Percentiles rank a stretch among this genome's conserved stretches.
phyloP scores from a whole-genome alignment of 2,329 filamentous ascomycete genomes.

The Penicillium sp. region DNA sequence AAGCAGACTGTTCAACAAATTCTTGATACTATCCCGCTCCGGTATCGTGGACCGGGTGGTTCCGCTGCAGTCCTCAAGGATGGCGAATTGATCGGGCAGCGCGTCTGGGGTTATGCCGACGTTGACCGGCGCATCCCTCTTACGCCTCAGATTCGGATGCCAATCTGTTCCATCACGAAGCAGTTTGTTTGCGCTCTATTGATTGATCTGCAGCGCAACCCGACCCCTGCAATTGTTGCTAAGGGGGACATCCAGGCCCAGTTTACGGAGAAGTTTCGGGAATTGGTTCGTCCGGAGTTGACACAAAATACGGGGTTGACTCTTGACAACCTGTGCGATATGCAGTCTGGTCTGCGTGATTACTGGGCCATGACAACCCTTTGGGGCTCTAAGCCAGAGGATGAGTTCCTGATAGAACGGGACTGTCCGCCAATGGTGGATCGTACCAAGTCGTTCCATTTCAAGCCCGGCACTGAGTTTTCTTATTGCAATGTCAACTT shows the following conservation, averaged over 20 bases:
- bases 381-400: slow-evolving; percentile 45
- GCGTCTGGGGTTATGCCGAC: slow-evolving; percentile 48
- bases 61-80: slow-evolving; percentile 45
- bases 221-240: slow-evolving; percentile 29
- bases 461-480: slow-evolving; percentile 44
- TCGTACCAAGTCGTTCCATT: slow-evolving; percentile 41
- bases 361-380: slow-evolving; percentile 48
- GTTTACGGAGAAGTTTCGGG: slow-evolving; percentile 28
- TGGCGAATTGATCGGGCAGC: slow-evolving; percentile 42
- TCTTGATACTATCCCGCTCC: slow-evolving; percentile 19
- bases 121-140: slow-evolving; percentile 40
- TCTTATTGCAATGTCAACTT: slow-evolving; percentile 50
- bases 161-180: slow-evolving; percentile 51
- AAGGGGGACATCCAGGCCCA: slow-evolving; percentile 32
- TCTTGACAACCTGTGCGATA: slow-evolving; percentile 41
- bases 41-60: slow-evolving; percentile 43
- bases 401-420: slow-evolving; percentile 37
- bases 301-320: slow-evolving; percentile 31
- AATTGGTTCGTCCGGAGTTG: slow-evolving; percentile 28
- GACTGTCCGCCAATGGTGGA: slow-evolving; percentile 31
- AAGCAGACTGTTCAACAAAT: slow-evolving; percentile 13
- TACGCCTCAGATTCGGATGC: slow-evolving; percentile 38
- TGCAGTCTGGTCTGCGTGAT: slow-evolving; percentile 47
- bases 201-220: slow-evolving; percentile 36
- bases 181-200: slow-evolving; percentile 45